Conservation (phyloP, 805 yeast species). For the Hanseniaspora guilliermondii region DNA sequence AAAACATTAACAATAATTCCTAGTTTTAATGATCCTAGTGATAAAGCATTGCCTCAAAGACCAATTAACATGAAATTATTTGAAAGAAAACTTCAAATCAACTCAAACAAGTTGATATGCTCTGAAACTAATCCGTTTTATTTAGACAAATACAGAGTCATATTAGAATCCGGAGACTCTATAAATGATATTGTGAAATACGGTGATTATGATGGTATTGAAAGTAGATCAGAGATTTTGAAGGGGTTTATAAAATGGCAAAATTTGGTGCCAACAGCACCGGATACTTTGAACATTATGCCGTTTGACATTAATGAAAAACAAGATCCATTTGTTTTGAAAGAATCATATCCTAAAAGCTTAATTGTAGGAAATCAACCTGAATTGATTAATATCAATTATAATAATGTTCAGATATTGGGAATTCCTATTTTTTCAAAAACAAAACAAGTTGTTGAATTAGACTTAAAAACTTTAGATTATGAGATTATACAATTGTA, state of each 20-base stretch:
- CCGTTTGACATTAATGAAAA: constrained; percentile 45
- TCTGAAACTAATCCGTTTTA: constrained; percentile 64
- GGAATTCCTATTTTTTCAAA: constrained; percentile 53
- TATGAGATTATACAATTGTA: not conserved
- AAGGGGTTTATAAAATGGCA: constrained; percentile 70
- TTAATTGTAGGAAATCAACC: constrained; percentile 81
- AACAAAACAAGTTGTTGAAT: not conserved
- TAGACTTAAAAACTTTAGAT: not conserved
- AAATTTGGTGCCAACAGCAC: constrained; percentile 84
- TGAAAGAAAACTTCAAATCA: constrained; percentile 31
- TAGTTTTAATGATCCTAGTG: constrained; percentile 78
- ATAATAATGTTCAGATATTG: constrained; percentile 41
- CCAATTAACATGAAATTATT: constrained; percentile 73
- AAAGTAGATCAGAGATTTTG: constrained; percentile 41
- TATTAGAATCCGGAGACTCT: constrained; percentile 80
- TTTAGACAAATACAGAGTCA: constrained; percentile 43
- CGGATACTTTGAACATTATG: constrained; percentile 85
- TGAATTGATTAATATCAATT: constrained; percentile 34
- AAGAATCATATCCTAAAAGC: constrained; percentile 66
- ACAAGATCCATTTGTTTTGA: constrained; percentile 67
- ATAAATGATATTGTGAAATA: constrained; percentile 67
- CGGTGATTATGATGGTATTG: constrained; percentile 19
- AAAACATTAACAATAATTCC: constrained; percentile 73
- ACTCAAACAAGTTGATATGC: constrained; percentile 30
- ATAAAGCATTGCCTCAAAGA: constrained; percentile 74